phyloP scores from a whole-genome alignment of 164 flowering plant species.

The Magnolia sinica region DNA sequence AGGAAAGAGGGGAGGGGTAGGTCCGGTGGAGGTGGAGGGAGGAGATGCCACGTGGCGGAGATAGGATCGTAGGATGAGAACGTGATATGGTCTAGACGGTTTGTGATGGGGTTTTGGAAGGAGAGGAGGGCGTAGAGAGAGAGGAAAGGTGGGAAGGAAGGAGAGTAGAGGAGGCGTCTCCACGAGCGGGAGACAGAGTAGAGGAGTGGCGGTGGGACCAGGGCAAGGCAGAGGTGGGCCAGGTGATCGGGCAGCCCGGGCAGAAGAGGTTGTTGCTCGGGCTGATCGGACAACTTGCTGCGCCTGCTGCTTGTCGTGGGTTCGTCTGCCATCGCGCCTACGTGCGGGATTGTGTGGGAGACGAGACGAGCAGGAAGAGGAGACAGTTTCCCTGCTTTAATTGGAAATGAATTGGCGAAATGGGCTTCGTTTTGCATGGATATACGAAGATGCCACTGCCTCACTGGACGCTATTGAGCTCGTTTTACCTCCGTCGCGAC shows the following conservation, averaged over 20 bases:
- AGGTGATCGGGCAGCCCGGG: slow-evolving; percentile 73
- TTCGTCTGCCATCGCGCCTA: too few species aligned
- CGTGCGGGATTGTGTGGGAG: too few species aligned
- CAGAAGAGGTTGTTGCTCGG: slow-evolving; percentile 24
- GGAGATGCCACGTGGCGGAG: slow-evolving; percentile 50
- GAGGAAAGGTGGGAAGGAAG: slow-evolving; percentile 63
- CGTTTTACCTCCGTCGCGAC: too few species aligned
- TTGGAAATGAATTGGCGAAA: too few species aligned
- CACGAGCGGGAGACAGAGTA: slow-evolving; percentile 61
- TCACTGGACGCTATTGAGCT: too few species aligned
- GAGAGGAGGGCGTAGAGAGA: slow-evolving; percentile 55
- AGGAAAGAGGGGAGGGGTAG: slow-evolving; percentile 36
- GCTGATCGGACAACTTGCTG: neutral
- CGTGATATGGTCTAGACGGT: neutral
- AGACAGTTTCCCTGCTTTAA: too few species aligned
- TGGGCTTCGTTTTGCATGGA: too few species aligned
- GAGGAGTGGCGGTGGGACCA: slow-evolving; percentile 43
- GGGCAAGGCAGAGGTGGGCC: slow-evolving; percentile 52
- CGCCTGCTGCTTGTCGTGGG: neutral
- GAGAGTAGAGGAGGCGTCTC: slow-evolving; percentile 61
- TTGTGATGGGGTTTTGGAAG: slow-evolving; percentile 12
- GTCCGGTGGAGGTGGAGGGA: slow-evolving; percentile 48
- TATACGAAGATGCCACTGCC: too few species aligned
- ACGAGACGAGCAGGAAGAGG: too few species aligned
- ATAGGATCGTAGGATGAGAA: slow-evolving; percentile 61